A percentile compares a stretch with the other conserved stretches of the same genome.
Evolutionary conservation across 2,329 filamentous ascomycete species (phyloP).

Genomic region (Penicillium sp.): DNA sequence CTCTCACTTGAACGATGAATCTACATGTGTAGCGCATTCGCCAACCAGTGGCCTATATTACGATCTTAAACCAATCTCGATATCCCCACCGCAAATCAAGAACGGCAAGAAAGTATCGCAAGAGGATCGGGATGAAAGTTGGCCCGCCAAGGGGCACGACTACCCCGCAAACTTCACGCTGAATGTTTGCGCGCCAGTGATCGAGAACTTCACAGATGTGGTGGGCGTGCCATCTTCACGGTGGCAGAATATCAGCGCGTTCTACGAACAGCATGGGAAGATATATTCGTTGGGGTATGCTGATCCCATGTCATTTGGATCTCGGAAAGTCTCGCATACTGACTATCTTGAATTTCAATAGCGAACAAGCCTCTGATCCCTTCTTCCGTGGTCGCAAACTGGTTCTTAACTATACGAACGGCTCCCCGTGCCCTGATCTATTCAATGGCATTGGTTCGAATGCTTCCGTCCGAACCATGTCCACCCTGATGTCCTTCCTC

Average conservation of each 20-base stretch:
- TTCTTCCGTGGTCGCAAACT: constrained; percentile 59
- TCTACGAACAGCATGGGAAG: constrained; percentile 45
- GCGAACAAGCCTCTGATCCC: constrained; percentile 46
- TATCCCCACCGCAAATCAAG: constrained; percentile 48
- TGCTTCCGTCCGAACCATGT: constrained; percentile 55
- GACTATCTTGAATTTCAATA: constrained; percentile 15
- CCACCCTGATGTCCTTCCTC: constrained; percentile 85
- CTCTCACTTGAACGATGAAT: constrained; percentile 44
- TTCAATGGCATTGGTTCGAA: constrained; percentile 26
- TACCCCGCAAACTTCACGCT: constrained; percentile 53
- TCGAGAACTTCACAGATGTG: constrained; percentile 48
- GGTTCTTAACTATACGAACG: constrained; percentile 72
- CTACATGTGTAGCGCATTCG: constrained; percentile 63
- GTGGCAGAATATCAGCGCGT: constrained; percentile 52
- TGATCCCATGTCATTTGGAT: neutral
- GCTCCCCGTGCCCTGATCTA: constrained; percentile 64
- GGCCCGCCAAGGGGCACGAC: constrained; percentile 51
- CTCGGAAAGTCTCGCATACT: neutral
- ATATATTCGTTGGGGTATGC: constrained; percentile 49
- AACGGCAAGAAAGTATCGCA: constrained; percentile 42
- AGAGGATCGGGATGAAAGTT: constrained; percentile 45
- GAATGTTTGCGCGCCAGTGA: constrained; percentile 52
- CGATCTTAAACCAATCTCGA: constrained; percentile 59
- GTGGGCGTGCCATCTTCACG: constrained; percentile 43
- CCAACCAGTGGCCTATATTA: constrained; percentile 63